Percentiles rank a stretch among this genome's conserved stretches.
phyloP scores from a whole-genome alignment of 2,329 filamentous ascomycete genomes.

The Rachicladosporium sp. region DNA sequence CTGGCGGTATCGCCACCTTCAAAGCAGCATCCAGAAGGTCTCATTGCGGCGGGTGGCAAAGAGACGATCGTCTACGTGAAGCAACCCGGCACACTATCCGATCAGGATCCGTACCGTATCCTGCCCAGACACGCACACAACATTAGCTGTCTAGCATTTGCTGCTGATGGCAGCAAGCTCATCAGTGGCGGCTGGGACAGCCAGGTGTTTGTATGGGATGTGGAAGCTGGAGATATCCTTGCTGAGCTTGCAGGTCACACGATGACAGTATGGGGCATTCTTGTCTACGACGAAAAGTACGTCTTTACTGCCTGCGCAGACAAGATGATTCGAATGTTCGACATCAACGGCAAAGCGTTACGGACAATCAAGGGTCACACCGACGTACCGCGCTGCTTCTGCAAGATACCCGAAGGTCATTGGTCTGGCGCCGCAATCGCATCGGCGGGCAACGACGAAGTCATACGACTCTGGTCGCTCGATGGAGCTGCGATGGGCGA shows the following conservation, averaged over 20 bases:
- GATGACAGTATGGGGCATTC: conserved; percentile 79
- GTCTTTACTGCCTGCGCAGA: conserved; percentile 79
- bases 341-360: conserved; percentile 50
- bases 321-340: conserved; percentile 74
- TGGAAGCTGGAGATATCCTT: conserved; percentile 74
- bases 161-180: conserved; percentile 57
- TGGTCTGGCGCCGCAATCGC: conserved; percentile 82
- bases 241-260: conserved; percentile 62
- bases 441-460: conserved; percentile 83
- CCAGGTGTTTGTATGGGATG: conserved; percentile 72
- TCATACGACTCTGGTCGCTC: conserved; percentile 77
- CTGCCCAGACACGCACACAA: conserved; percentile 80
- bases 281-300: conserved; percentile 67
- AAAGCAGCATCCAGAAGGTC: conserved; percentile 57
- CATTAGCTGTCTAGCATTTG: conserved; percentile 74
- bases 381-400: conserved; percentile 81
- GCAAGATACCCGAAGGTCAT: conserved; percentile 62
- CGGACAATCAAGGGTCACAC: conserved; percentile 56
- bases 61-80: conserved; percentile 89
- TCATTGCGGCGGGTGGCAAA: conserved; percentile 78
- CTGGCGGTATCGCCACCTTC: conserved; percentile 64
- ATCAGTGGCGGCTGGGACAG: conserved; percentile 93
- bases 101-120: conserved; percentile 72
- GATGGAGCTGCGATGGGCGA: conserved; percentile 64
- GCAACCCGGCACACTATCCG: conserved; percentile 51